phyloP scores from a whole-genome alignment of 2,329 filamentous ascomycete genomes.

The Achaetomium macrosporum region DNA sequence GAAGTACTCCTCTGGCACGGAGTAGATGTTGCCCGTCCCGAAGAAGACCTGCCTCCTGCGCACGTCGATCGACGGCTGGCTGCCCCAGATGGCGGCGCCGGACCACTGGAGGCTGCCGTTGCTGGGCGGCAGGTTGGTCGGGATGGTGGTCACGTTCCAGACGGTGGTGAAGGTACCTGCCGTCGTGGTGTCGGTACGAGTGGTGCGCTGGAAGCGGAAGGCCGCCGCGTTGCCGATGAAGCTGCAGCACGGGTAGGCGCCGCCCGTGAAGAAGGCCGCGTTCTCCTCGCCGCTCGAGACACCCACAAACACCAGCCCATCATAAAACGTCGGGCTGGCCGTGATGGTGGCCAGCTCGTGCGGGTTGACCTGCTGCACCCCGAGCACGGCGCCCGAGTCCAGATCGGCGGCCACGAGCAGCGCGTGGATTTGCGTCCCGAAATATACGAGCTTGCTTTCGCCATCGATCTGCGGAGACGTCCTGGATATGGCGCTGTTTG shows the following conservation, averaged over 20 bases:
- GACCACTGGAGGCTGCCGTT: slow-evolving; percentile 20
- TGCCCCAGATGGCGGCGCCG: slow-evolving; percentile 29
- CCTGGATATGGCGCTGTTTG: background rate
- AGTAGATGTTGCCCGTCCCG: slow-evolving; percentile 30
- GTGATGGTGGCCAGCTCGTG: slow-evolving; percentile 28
- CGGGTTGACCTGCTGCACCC: slow-evolving; percentile 21
- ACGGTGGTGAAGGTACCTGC: slow-evolving; percentile 11
- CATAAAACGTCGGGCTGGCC: slow-evolving; percentile 25
- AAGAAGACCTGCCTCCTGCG: slow-evolving; percentile 26
- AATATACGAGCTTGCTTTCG: slow-evolving; percentile 26
- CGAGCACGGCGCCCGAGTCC: slow-evolving; percentile 21
- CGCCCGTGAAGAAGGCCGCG: slow-evolving; percentile 9
- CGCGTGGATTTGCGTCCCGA: background rate
- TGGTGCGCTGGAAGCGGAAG: slow-evolving; percentile 8
- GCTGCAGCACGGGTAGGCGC: slow-evolving; percentile 28
- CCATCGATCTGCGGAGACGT: slow-evolving; percentile 21
- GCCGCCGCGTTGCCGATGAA: slow-evolving; percentile 28
- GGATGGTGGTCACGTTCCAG: background rate
- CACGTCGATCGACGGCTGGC: slow-evolving; percentile 29
- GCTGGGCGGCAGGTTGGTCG: slow-evolving; percentile 17
- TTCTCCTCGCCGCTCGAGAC: slow-evolving; percentile 26
- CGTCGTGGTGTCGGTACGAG: too few species aligned
- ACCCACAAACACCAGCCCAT: slow-evolving; percentile 28
- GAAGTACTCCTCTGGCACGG: slow-evolving; percentile 18
- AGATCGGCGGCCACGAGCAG: background rate